Evolutionary conservation across 2,329 filamentous ascomycete genomes (phyloP).

Genomic region (Nemania sp.): DNA sequence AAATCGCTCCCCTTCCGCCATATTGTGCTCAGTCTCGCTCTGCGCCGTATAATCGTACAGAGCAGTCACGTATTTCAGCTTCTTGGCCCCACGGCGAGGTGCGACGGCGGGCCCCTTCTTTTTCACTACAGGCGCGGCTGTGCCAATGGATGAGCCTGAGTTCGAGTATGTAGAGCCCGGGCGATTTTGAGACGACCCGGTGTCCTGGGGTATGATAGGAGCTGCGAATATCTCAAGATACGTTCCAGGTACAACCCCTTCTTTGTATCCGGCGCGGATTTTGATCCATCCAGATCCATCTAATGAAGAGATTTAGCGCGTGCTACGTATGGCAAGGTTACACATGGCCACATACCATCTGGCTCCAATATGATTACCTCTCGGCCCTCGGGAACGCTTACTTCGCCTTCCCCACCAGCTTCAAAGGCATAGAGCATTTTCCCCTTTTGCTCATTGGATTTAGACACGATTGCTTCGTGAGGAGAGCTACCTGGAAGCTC

Average conservation of each 20-base stretch:
- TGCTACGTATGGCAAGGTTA: conserved; percentile 9
- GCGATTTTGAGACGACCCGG: conserved; percentile 53
- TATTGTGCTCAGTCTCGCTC: conserved; percentile 84
- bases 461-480: conserved; percentile 47
- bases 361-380: conserved; percentile 80
- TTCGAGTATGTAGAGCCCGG: conserved; percentile 79
- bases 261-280: conserved; percentile 72
- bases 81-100: conserved; percentile 88
- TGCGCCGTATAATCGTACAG: conserved; percentile 89
- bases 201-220: conserved; percentile 51
- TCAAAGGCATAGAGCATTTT: conserved; percentile 93
- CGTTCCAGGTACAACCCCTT: conserved; percentile 84
- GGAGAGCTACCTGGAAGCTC: conserved; percentile 60
- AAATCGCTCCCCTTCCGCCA: conserved; percentile 88
- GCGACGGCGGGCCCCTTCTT: conserved; percentile 93
- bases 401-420: conserved; percentile 77
- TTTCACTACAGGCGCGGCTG: conserved; percentile 56
- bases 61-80: conserved; percentile 89
- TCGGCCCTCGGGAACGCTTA: conserved; percentile 77
- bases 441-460: conserved; percentile 65
- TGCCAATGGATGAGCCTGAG: conserved; percentile 69
- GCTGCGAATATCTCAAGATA: conserved; percentile 74
- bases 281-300: conserved; percentile 93
- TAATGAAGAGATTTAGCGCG: conserved; percentile 48
- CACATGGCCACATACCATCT: conserved; percentile 70